These are phyloP conservation scores for Dactylella cylindrospora DNA, from an alignment of 2,329 filamentous ascomycete species.

Conservation along the genomic window DNA sequence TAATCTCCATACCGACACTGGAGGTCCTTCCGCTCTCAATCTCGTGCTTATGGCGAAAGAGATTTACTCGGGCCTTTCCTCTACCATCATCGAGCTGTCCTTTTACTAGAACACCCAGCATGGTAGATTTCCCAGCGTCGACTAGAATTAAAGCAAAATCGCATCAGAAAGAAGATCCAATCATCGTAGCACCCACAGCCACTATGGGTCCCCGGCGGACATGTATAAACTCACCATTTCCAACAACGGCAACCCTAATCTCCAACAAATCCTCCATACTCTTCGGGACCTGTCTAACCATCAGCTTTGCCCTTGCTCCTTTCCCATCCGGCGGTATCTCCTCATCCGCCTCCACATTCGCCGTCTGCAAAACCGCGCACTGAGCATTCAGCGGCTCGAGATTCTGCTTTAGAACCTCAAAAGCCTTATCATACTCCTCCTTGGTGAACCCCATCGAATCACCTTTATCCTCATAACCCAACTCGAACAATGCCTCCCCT, in stretches of 20 bases:
- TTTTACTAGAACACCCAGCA: slow-evolving; percentile 93
- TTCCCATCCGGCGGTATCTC: slow-evolving; percentile 61
- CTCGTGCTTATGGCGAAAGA: slow-evolving; percentile 97
- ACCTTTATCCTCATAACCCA: slow-evolving; percentile 86
- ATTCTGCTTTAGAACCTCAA: slow-evolving; percentile 66
- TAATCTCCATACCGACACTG: slow-evolving; percentile 97
- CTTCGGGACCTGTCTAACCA: slow-evolving; percentile 73
- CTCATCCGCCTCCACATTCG: slow-evolving; percentile 76
- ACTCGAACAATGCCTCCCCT: slow-evolving; percentile 85
- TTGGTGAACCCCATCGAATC: slow-evolving; percentile 76
- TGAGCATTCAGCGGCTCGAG: slow-evolving; percentile 67
- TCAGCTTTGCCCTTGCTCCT: slow-evolving; percentile 78
- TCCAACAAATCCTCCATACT: slow-evolving; percentile 87
- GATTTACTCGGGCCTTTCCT: slow-evolving; percentile 87
- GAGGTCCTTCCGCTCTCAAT: slow-evolving; percentile 93
- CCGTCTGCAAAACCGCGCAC: slow-evolving; percentile 81
- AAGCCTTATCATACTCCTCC: slow-evolving; percentile 73
- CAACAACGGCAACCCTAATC: slow-evolving; percentile 92
- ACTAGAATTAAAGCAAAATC: slow-evolving; percentile 57
- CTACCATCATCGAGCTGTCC: slow-evolving; percentile 92
- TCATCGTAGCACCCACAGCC: not conserved
- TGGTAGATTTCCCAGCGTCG: slow-evolving; percentile 94
- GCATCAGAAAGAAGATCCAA: not conserved
- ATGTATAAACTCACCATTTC: slow-evolving; percentile 66
- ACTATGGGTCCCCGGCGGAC: not conserved